A percentile compares a stretch with the other conserved stretches of the same genome.
Conservation (phyloP, 164 flowering plant species). For the Liriodendron chinense region DNA sequence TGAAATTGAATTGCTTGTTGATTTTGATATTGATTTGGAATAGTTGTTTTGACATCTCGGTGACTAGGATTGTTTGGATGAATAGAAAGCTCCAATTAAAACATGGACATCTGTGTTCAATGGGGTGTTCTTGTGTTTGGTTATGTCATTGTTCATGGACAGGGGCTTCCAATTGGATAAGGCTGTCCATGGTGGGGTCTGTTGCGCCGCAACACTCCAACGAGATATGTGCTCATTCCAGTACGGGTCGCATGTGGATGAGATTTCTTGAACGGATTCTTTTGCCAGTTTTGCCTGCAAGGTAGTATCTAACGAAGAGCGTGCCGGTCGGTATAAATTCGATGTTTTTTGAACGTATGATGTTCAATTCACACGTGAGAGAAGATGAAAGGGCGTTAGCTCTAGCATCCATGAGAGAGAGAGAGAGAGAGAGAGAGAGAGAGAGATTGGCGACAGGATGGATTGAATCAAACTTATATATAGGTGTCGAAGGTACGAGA, state of each 20-base stretch:
- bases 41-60: too few species aligned
- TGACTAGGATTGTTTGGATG: too few species aligned
- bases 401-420: not conserved
- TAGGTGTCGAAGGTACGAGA: not conserved
- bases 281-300: conserved; percentile 40
- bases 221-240: conserved; percentile 8
- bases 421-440: not conserved
- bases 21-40: too few species aligned
- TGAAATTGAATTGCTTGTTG: too few species aligned
- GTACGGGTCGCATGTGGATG: conserved; percentile 21
- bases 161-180: too few species aligned
- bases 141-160: too few species aligned
- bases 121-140: too few species aligned
- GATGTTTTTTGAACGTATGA: conserved; percentile 56
- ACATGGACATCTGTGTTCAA: too few species aligned
- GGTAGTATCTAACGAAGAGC: conserved; percentile 57
- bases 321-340: conserved; percentile 17
- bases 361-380: conserved; percentile 40
- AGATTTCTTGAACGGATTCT: conserved; percentile 38
- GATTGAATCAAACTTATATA: not conserved
- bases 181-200: conserved; percentile 21
- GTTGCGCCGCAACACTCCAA: conserved; percentile 45
- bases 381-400: conserved; percentile 1
- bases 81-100: too few species aligned
- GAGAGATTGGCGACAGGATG: not conserved